Conservation (phyloP, 1,284 basidiomycete genomes). For the Leccinum holopus region DNA sequence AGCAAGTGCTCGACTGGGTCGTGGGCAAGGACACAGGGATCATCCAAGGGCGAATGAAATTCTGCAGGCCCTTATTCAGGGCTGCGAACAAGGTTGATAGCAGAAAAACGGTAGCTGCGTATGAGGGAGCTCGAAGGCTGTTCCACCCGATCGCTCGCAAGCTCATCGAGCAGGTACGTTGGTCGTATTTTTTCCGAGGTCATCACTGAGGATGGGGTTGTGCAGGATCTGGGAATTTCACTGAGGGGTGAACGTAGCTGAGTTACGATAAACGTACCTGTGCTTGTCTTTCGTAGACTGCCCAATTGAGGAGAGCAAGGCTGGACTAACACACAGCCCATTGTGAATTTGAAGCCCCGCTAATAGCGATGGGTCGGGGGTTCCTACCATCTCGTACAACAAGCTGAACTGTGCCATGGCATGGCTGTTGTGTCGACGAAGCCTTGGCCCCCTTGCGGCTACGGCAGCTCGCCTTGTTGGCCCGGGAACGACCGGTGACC, state of each 20-base stretch:
- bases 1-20: slow-evolving; percentile 67
- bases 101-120: slow-evolving; percentile 62
- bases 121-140: slow-evolving; percentile 48
- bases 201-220: neutral
- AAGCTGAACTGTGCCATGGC: neutral
- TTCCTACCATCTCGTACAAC: too few relatives aligned
- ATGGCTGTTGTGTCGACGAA: neutral
- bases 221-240: slow-evolving; percentile 26
- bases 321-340: neutral
- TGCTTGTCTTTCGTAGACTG: neutral
- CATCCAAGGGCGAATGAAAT: slow-evolving; percentile 80
- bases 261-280: neutral
- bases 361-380: too few relatives aligned
- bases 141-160: slow-evolving; percentile 82
- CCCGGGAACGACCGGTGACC: neutral
- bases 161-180: slow-evolving; percentile 68
- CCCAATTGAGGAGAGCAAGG: neutral
- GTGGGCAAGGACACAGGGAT: slow-evolving; percentile 59
- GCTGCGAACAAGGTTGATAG: slow-evolving; percentile 58
- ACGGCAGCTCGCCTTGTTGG: neutral
- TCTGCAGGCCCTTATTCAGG: slow-evolving; percentile 70
- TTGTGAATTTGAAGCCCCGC: neutral
- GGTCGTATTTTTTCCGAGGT: neutral
- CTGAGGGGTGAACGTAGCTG: neutral
- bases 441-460: neutral